Percentiles rank a stretch among this genome's conserved stretches.
These are phyloP conservation scores for Colletotrichum brevisporum DNA, from an alignment of 2,329 filamentous ascomycete genomes.

Conservation along the genomic window DNA sequence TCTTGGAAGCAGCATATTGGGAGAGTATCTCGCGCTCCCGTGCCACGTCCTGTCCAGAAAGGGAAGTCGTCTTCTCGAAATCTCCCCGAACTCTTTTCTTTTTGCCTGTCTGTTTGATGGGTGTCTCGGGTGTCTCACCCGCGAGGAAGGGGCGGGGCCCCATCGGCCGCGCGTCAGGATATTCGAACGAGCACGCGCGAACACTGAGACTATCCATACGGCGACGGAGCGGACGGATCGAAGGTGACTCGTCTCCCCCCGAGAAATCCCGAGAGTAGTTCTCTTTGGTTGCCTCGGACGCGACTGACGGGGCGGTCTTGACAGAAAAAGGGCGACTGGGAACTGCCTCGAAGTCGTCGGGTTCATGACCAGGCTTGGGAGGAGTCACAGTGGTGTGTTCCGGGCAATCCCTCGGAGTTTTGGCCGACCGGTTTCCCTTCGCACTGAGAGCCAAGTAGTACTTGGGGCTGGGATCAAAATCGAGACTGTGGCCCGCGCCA, in stretches of 20 bases:
- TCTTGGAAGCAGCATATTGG: neutral
- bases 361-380: neutral
- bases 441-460: constrained; percentile 19
- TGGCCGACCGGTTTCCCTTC: neutral
- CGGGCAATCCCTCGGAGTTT: neutral
- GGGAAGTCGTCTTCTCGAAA: constrained; percentile 31
- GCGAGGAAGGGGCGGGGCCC: constrained; percentile 19
- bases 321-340: constrained; percentile 20
- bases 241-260: constrained; percentile 20
- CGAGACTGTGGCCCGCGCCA: neutral
- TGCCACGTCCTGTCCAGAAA: constrained; percentile 36
- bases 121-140: constrained; percentile 9
- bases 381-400: constrained; percentile 7
- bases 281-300: neutral
- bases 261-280: neutral
- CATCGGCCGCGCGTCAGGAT: neutral
- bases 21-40: constrained; percentile 36
- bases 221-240: constrained; percentile 14
- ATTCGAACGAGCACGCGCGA: neutral
- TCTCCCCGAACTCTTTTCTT: constrained; percentile 31
- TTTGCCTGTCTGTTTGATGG: neutral
- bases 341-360: neutral
- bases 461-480: constrained; percentile 27
- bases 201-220: constrained; percentile 23
- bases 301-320: constrained; percentile 12